Conservation (phyloP, 78 protist species). For the Mastigamoeba balamuthi region DNA sequence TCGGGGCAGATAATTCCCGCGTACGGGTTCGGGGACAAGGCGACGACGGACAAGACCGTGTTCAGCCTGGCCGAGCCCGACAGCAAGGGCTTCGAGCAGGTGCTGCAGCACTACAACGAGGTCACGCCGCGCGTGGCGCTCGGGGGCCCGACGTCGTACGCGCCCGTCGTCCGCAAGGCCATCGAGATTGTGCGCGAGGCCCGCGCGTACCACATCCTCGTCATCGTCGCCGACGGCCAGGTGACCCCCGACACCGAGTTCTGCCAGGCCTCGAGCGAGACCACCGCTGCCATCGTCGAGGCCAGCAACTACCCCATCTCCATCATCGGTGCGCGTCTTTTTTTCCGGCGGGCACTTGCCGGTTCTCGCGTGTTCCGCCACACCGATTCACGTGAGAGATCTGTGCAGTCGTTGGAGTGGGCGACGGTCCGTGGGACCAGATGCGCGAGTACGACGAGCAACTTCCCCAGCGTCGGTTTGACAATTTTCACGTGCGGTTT, state of each 20-base stretch:
- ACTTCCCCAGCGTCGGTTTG: background rate
- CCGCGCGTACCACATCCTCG: background rate
- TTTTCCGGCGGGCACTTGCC: background rate
- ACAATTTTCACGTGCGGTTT: background rate
- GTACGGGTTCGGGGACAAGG: background rate
- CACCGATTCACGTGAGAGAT: no score
- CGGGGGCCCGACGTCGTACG: conserved; percentile 2
- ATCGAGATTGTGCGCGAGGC: background rate
- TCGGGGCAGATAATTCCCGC: background rate
- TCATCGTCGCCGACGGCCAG: background rate
- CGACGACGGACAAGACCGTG: background rate
- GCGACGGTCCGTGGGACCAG: conserved; percentile 2
- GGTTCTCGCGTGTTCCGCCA: background rate
- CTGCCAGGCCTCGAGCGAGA: background rate
- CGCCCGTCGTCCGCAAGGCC: conserved; percentile 3
- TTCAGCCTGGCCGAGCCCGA: background rate
- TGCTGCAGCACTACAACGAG: background rate
- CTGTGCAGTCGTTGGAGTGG: background rate
- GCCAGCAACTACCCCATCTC: background rate
- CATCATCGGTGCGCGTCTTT: background rate
- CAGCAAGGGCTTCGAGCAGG: background rate
- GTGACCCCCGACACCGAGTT: background rate
- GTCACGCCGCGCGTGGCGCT: background rate
- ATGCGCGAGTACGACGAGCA: background rate
- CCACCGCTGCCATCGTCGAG: background rate